Evolutionary conservation across 305 asterid species (phyloP), one percentile per base, ranked within the genome.

Genomic region (Caryopteris hybrid): DNA sequence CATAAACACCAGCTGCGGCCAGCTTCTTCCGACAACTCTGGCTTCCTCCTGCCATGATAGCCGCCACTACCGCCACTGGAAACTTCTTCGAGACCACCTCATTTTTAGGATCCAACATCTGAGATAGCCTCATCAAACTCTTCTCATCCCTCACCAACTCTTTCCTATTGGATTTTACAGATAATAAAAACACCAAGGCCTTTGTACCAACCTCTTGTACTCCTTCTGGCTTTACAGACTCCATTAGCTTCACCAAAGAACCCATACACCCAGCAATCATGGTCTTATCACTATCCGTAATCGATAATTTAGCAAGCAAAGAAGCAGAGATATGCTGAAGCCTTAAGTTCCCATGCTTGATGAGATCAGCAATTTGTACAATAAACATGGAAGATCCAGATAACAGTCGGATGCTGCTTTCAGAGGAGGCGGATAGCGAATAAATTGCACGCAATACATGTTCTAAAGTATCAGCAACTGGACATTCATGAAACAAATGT

Each of bases 121-220:
- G 92, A 61, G 85, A 81, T 43, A 93, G 78, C 89, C 84, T 90
- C 81, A 81, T 84, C 74, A 87, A 39, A 77, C 85, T 78, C 89
- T 90, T 93, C 78, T 88, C 99, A 78, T 90, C 97, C 78, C 75
- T 90, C 50, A 85, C 94, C 61, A 93, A 76, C 38, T 87, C 95
- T 52, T 90, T 90, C 79, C 95, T 77, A 81, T 88, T 93, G 0
- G 89, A 83, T 72, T 71, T 90, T 64, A 87, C 88, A 1, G 88
- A 74, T 78, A 90, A 74, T 74, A 93, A 47, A 0, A 91, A 77
- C 38, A 87, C 69, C 66, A 93, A 81, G 0, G 97, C 96, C 68
- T 88, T 90, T 2, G 96, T 75, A 12, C 82, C 92, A 31, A 87
- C 86, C 65, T 90, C 99, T 72, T 90, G 97, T 61, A 93, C 59